Evolutionary conservation across 768 basidiomycete species (phyloP).

Genomic region (Phanerodontia chrysosporium): DNA sequence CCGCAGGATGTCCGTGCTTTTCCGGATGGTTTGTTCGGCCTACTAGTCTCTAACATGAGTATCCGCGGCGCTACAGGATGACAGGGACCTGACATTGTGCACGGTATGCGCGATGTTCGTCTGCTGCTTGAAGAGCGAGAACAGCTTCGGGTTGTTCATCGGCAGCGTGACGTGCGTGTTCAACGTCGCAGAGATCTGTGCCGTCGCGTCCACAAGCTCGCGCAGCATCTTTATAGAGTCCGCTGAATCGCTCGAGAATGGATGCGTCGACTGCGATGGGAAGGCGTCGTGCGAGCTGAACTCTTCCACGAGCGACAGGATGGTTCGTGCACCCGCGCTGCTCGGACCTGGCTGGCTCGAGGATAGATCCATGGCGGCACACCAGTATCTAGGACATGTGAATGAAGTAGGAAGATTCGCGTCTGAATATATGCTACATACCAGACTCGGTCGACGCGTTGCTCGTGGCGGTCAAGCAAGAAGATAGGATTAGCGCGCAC

Average conservation of each 20-base stretch:
- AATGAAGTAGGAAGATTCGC: too few relatives aligned
- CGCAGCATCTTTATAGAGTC: constrained; percentile 36
- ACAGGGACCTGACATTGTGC: constrained; percentile 39
- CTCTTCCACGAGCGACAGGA: constrained; percentile 16
- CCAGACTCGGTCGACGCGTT: background rate
- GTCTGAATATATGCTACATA: too few relatives aligned
- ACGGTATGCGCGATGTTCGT: constrained; percentile 49
- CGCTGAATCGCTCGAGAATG: constrained; percentile 21
- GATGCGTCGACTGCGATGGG: constrained; percentile 22
- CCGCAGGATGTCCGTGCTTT: constrained; percentile 44
- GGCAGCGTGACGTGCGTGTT: constrained; percentile 44
- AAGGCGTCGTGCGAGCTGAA: constrained; percentile 16
- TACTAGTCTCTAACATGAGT: constrained; percentile 21
- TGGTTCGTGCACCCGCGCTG: background rate
- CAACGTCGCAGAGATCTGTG: constrained; percentile 52
- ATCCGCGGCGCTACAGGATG: constrained; percentile 7
- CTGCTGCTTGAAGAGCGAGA: constrained; percentile 65
- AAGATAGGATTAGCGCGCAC: background rate
- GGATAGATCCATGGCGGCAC: background rate
- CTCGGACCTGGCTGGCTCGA: background rate
- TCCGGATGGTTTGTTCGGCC: constrained; percentile 52
- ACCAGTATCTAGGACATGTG: background rate
- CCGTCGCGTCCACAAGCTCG: constrained; percentile 46
- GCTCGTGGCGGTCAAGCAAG: background rate
- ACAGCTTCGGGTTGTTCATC: constrained; percentile 59